phyloP scores from a whole-genome alignment of 108 stramenopile species.

The Cylindrotheca closterium region DNA sequence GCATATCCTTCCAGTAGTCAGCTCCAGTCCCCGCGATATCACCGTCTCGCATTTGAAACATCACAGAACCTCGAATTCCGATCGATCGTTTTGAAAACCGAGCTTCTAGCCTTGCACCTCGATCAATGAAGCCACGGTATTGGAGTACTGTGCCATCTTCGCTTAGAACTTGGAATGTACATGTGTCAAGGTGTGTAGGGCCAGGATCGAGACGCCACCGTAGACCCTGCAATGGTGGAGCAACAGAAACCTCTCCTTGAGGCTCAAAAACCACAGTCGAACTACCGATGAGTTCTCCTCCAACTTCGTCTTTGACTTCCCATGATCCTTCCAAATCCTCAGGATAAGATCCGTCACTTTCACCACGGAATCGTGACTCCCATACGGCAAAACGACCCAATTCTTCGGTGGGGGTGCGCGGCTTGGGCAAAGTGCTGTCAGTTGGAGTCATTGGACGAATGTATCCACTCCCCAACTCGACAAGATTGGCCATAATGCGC shows the following conservation, averaged over 20 bases:
- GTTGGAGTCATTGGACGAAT: slow-evolving; percentile 50
- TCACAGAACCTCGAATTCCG: slow-evolving; percentile 68
- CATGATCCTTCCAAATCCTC: slow-evolving; percentile 78
- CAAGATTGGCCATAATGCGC: slow-evolving; percentile 61
- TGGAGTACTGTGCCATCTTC: slow-evolving; percentile 78
- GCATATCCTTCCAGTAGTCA: slow-evolving; percentile 78
- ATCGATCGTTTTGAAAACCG: slow-evolving; percentile 75
- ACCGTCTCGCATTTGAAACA: slow-evolving; percentile 81
- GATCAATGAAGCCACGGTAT: slow-evolving; percentile 84
- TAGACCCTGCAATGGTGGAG: slow-evolving; percentile 75
- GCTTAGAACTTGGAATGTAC: slow-evolving; percentile 80
- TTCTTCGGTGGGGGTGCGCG: slow-evolving; percentile 72
- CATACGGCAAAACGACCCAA: slow-evolving; percentile 80
- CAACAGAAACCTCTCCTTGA: slow-evolving; percentile 59
- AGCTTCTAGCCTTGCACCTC: slow-evolving; percentile 84
- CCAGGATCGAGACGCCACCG: slow-evolving; percentile 86
- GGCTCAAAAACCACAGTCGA: slow-evolving; percentile 59
- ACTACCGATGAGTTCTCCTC: slow-evolving; percentile 73
- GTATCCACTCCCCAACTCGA: slow-evolving; percentile 83
- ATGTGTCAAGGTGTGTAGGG: slow-evolving; percentile 90
- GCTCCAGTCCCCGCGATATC: slow-evolving; percentile 35
- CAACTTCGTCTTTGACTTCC: slow-evolving; percentile 79
- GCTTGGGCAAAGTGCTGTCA: slow-evolving; percentile 51
- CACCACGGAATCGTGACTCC: slow-evolving; percentile 70
- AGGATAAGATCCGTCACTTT: slow-evolving; percentile 58